Base-by-base conservation (phyloP, 345 rosid genomes). In the Hevea brasiliensis region DNA sequence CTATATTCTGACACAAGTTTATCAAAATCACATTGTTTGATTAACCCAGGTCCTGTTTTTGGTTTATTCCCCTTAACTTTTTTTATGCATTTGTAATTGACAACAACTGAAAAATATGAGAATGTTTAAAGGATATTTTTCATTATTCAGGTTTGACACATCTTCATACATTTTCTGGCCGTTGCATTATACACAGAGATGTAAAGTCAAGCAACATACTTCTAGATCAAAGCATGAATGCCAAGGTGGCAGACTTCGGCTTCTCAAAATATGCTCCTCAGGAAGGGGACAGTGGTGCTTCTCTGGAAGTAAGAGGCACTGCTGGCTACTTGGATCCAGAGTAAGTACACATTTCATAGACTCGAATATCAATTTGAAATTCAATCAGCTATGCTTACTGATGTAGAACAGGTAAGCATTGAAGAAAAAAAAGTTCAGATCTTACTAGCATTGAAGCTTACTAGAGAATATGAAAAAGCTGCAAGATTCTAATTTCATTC, bases 281-380 rank as follows among this genome's bases (percentile, higher is more conserved):
- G 75, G 95, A 90, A 77, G 92, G 90, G 29, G 95, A 90, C 18
- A 86, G 88, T 18, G 84, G 89, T 37, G 86, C 80, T 76, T 89
- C 94, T 55, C 84, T 86, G 20, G 92, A 88, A 88, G 92, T 88
- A 51, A 77, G 89, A 79, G 95, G 95, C 71, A 90, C 92, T 0
- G 92, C 95, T 5, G 92, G 90, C 51, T 88, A 90, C 82, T 72
- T 90, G 80, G 95, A 88, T 9, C 95, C 95, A 35, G 95, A 88
- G 95, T 88, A 85, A 85, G 90, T 64, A 48, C 23, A 35, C 54
- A 26, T 11, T 54, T 21, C 3, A 18, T 17, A 20, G 2, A 42
- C 57, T n/a, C 17, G 8, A 26, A 18, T 50, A 20, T 47, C 29
- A n/a, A 45, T 60, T 47, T 40, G 18, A 4, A 37, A 56, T 50